A percentile compares a stretch with the other conserved stretches of the same genome.
Conservation (phyloP, 1,139 yeast genomes). For the Scheffersomyces insectosa region DNA sequence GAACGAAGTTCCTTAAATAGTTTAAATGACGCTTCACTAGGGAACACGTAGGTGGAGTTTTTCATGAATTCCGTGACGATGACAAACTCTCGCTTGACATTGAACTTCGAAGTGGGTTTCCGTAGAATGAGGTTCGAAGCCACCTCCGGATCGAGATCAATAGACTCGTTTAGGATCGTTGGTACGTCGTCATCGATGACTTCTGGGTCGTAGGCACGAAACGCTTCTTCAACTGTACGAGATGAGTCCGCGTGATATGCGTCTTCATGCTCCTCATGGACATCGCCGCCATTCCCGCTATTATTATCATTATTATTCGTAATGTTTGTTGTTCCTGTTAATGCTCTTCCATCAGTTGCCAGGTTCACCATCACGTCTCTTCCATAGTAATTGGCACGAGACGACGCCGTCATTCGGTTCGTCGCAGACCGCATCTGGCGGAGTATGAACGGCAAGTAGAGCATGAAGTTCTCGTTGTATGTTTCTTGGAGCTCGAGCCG, state of each 20-base stretch:
- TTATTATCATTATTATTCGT: not conserved
- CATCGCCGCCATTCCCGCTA: not conserved
- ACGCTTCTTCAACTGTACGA: not conserved
- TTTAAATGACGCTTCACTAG: conserved; percentile 29
- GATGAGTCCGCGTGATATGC: not conserved
- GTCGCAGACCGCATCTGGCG: conserved; percentile 22
- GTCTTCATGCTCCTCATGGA: not conserved
- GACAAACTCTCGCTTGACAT: conserved; percentile 29
- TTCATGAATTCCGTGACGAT: conserved; percentile 38
- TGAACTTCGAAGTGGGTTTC: conserved; percentile 16
- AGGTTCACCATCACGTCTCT: not conserved
- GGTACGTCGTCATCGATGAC: conserved; percentile 19
- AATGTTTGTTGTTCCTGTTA: not conserved
- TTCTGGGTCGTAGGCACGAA: conserved; percentile 5
- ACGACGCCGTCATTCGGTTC: not conserved
- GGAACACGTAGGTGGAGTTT: conserved; percentile 30
- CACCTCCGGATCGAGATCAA: conserved; percentile 4
- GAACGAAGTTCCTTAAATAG: conserved; percentile 31
- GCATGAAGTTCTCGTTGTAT: conserved; percentile 38
- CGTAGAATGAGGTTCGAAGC: conserved; percentile 10
- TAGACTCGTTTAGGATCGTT: conserved; percentile 22
- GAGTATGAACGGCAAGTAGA: conserved; percentile 39
- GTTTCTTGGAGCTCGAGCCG: conserved; percentile 37
- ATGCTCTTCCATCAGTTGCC: not conserved
- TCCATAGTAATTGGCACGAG: not conserved